phyloP scores from a whole-genome alignment of 306 rosid genomes.

The Dalbergia cultrata region DNA sequence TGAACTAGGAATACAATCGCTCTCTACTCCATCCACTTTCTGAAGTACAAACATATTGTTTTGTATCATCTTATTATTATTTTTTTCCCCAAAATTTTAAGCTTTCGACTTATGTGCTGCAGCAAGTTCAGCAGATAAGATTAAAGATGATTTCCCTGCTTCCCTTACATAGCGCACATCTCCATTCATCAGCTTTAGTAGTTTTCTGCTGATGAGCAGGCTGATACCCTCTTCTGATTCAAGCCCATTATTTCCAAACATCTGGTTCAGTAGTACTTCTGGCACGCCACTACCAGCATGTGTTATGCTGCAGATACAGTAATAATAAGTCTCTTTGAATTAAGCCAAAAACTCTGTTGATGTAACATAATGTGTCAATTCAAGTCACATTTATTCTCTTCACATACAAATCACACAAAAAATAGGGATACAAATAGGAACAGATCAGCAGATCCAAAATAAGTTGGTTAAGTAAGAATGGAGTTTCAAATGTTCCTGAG shows the following conservation, averaged over 20 bases:
- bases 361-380: neutral
- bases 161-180: slow-evolving; percentile 82
- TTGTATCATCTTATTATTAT: slow-evolving; percentile 38
- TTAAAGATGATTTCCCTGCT: slow-evolving; percentile 80
- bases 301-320: slow-evolving; percentile 64
- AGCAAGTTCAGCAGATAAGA: slow-evolving; percentile 84
- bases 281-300: slow-evolving; percentile 81
- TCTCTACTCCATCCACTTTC: slow-evolving; percentile 24
- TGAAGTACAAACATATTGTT: slow-evolving; percentile 39
- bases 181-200: slow-evolving; percentile 91
- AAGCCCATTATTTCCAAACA: slow-evolving; percentile 72
- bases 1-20: slow-evolving; percentile 35
- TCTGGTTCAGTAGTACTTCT: slow-evolving; percentile 77
- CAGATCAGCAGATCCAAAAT: too few relatives aligned
- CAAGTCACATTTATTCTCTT: neutral
- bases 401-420: neutral
- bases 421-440: neutral
- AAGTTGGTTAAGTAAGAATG: neutral
- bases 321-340: neutral
- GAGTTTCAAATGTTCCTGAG: neutral
- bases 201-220: slow-evolving; percentile 82
- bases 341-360: neutral
- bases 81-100: slow-evolving; percentile 37
- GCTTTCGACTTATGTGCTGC: slow-evolving; percentile 54
- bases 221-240: slow-evolving; percentile 83